A percentile compares a stretch with the other conserved stretches of the same genome.
Evolutionary conservation across 1,284 basidiomycete genomes (phyloP).

Genomic region (Papiliotrema flavescens): DNA sequence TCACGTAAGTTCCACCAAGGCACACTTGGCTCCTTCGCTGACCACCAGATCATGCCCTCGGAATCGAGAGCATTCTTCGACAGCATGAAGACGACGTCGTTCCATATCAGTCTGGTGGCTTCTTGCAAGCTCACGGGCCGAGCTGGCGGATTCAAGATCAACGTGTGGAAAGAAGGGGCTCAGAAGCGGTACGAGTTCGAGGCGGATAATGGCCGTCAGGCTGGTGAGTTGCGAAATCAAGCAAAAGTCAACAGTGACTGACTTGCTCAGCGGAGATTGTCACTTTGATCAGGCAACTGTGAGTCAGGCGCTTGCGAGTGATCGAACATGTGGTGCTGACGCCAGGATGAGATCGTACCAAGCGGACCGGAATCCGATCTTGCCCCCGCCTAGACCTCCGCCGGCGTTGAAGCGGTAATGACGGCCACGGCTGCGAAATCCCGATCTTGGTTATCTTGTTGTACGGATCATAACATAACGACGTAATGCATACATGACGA

Average conservation of each 20-base stretch:
- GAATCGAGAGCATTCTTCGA: conserved; percentile 80
- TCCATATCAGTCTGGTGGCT: conserved; percentile 83
- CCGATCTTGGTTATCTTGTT: no score
- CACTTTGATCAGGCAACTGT: conserved; percentile 37
- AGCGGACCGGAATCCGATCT: conserved; percentile 22
- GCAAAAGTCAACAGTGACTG: background rate
- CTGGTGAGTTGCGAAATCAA: conserved; percentile 56
- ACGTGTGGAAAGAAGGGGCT: conserved; percentile 65
- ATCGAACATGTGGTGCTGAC: conserved; percentile 1
- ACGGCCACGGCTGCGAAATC: no score
- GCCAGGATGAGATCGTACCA: conserved; percentile 36
- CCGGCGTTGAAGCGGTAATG: conserved; percentile 5
- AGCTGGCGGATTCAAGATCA: conserved; percentile 77
- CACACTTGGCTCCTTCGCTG: background rate
- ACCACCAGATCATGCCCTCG: conserved; percentile 75
- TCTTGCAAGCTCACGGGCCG: conserved; percentile 80
- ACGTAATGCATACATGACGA: background rate
- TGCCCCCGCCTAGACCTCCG: conserved; percentile 16
- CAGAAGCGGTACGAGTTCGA: conserved; percentile 96
- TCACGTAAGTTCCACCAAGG: conserved; percentile 59
- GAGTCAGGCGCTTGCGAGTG: conserved; percentile 10
- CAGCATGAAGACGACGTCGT: conserved; percentile 82
- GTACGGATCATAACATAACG: conserved; percentile 6
- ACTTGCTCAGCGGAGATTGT: conserved; percentile 40
- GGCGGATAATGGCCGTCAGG: conserved; percentile 77